A percentile compares a stretch with the other conserved stretches of the same genome.
Conservation (phyloP, 192 early-diverging fungal genomes). For the Rhizophagus sp. region DNA sequence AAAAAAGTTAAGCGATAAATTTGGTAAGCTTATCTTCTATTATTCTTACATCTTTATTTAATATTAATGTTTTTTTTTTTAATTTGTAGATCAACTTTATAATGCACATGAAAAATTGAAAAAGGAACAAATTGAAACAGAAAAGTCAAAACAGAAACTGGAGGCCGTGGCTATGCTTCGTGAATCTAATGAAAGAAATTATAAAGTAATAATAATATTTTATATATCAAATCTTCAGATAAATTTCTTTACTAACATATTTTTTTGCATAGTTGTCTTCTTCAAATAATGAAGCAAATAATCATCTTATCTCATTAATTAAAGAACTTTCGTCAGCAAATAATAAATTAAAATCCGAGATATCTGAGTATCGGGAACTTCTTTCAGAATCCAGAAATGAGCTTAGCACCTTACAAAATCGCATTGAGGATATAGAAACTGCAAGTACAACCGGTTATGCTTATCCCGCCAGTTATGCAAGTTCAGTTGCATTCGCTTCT, state of each 20-base stretch:
- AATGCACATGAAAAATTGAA: slow-evolving; percentile 39
- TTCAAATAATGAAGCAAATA: slow-evolving; percentile 36
- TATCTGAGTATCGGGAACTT: slow-evolving; percentile 50
- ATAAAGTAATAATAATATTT: not conserved
- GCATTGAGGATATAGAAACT: slow-evolving; percentile 50
- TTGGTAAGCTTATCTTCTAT: slow-evolving; percentile 33
- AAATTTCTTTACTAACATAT: not conserved
- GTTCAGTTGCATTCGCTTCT: not conserved
- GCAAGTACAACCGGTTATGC: slow-evolving; percentile 16
- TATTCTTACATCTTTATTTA: not conserved
- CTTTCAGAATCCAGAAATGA: slow-evolving; percentile 50
- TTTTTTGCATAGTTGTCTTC: slow-evolving; percentile 5
- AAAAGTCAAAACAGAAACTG: slow-evolving; percentile 20
- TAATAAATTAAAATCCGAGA: slow-evolving; percentile 47
- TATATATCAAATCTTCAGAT: not conserved
- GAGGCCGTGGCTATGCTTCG: slow-evolving; percentile 29
- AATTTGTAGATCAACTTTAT: slow-evolving; percentile 36
- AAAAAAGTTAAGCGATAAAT: slow-evolving; percentile 42
- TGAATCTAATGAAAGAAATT: slow-evolving; percentile 1
- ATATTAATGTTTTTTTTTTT: not conserved
- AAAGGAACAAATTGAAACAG: slow-evolving; percentile 31
- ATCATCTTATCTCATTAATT: slow-evolving; percentile 53
- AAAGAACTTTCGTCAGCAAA: slow-evolving; percentile 59
- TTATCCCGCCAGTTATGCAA: slow-evolving; percentile 16
- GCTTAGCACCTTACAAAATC: slow-evolving; percentile 40